Conservation (phyloP, 805 yeast genomes). For the Hanseniaspora valbyensis region DNA sequence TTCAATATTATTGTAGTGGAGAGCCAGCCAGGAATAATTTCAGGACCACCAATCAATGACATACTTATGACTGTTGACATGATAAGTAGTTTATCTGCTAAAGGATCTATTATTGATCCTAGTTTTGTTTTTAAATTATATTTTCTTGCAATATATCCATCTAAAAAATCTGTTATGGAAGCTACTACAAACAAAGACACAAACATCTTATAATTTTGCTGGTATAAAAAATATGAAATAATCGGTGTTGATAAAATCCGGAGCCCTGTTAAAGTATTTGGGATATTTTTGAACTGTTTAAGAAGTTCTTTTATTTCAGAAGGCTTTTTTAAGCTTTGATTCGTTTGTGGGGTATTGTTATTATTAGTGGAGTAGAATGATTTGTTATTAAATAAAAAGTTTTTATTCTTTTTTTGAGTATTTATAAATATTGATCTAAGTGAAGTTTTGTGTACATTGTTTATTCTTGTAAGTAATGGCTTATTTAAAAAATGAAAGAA, state of each 20-base stretch:
- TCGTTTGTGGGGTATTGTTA: too few relatives aligned
- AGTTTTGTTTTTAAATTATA: constrained; percentile 66
- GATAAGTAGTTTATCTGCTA: constrained; percentile 90
- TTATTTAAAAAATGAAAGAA: too few relatives aligned
- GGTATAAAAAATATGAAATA: constrained; percentile 66
- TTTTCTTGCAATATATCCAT: constrained; percentile 80
- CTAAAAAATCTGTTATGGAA: constrained; percentile 80
- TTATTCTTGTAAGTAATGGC: too few relatives aligned
- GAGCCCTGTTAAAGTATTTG: constrained; percentile 73
- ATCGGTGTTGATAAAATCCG: constrained; percentile 74
- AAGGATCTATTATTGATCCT: constrained; percentile 87
- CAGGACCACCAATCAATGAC: constrained; percentile 39
- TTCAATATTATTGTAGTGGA: constrained; percentile 72
- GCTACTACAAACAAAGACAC: constrained; percentile 69
- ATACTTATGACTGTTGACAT: constrained; percentile 70
- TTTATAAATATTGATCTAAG: too few relatives aligned
- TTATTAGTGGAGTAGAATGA: too few relatives aligned
- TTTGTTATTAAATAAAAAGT: too few relatives aligned
- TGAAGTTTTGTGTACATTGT: too few relatives aligned
- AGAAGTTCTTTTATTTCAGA: too few relatives aligned
- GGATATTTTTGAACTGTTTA: constrained; percentile 42
- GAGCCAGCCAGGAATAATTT: constrained; percentile 57
- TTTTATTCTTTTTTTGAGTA: too few relatives aligned
- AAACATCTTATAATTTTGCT: constrained; percentile 54
- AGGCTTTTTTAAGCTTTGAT: too few relatives aligned